Evolutionary conservation across 495 filamentous ascomycete genomes (phyloP).

Genomic region (Aspergillus conjunctus): DNA sequence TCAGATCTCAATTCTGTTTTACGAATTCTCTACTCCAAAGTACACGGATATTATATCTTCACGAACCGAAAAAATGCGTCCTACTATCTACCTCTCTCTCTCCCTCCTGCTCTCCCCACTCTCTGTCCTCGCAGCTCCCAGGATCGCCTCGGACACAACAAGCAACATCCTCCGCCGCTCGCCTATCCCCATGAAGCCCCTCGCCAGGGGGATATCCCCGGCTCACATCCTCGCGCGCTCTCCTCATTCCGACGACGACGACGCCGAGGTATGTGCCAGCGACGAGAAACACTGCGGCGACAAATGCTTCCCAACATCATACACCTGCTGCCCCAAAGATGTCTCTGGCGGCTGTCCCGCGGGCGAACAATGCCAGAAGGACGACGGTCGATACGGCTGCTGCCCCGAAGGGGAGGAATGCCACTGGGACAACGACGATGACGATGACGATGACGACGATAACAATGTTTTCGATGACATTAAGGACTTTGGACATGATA

Average conservation of each 20-base stretch:
- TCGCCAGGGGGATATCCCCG: neutral
- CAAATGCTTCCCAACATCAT: conserved; percentile 5
- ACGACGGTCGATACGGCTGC: conserved; percentile 9
- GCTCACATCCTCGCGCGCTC: conserved; percentile 8
- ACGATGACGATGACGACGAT: conserved; percentile 15
- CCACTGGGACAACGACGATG: conserved; percentile 4
- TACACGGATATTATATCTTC: conserved; percentile 1
- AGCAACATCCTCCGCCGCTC: neutral
- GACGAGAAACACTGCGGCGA: conserved; percentile 10
- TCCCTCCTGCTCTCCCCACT: neutral
- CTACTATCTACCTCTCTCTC: neutral
- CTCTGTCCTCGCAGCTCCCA: neutral
- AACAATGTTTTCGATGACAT: conserved; percentile 1
- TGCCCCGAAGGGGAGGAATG: conserved; percentile 14
- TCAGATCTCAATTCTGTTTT: too few relatives aligned
- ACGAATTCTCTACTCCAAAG: too few relatives aligned
- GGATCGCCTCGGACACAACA: neutral
- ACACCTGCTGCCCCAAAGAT: conserved; percentile 4
- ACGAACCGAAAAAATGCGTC: too few relatives aligned
- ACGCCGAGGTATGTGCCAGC: neutral
- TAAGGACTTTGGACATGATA: neutral
- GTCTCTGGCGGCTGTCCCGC: conserved; percentile 9
- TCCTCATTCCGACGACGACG: neutral
- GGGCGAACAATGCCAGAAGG: conserved; percentile 9
- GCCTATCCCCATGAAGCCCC: conserved; percentile 4